Base-by-base conservation (phyloP, 306 rosid species). In the Arachis stenosperma region DNA sequence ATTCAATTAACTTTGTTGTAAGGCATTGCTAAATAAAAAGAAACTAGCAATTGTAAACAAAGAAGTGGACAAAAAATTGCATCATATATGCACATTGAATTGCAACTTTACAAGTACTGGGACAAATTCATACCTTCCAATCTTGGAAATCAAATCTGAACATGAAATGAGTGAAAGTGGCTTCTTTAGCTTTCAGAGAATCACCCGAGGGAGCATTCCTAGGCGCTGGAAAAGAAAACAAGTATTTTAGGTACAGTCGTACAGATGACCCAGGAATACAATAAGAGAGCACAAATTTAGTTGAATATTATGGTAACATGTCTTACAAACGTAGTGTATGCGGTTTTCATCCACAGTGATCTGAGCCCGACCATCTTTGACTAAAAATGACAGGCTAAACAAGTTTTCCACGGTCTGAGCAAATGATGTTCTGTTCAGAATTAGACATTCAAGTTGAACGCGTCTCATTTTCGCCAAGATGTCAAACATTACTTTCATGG, bases 361-460 rank as follows among this genome's bases (percentile, higher is more conserved):
- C 69, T 75, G 87, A 70, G 86, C 97, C 27, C 96, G 94, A 12
- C 97, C 96, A 76, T 93, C 98, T 83, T 90, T 93, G 6, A 86
- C 92, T 2, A 93, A 82, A 70, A 90, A 93, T 39, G 98, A 93
- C 14, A 87, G 80, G 56, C 97, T 85, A 82, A 90, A 89, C 77
- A 93, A 71, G 71, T 93, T 93, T 65, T 93, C 98, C 10, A 93
- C 92, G 0, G 93, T 93, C 84, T 90, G 96, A 30, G 96, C 85
- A 79, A 90, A 93, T 8, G 96, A 90, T 40, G 6, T 66, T 44
- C 90, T 86, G 77, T 90, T 88, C 58, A 93, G 70, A 51, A 93
- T 75, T 40, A 89, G 73, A 47, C 83, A 63, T 69, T 93, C 97
- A 39, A 89, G 90, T 33, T 43, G 78, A 14, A 76, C 90, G 3